These are phyloP conservation scores for Cryptococcus sp. DNA, from an alignment of 1,284 basidiomycete genomes.

Conservation along the genomic window DNA sequence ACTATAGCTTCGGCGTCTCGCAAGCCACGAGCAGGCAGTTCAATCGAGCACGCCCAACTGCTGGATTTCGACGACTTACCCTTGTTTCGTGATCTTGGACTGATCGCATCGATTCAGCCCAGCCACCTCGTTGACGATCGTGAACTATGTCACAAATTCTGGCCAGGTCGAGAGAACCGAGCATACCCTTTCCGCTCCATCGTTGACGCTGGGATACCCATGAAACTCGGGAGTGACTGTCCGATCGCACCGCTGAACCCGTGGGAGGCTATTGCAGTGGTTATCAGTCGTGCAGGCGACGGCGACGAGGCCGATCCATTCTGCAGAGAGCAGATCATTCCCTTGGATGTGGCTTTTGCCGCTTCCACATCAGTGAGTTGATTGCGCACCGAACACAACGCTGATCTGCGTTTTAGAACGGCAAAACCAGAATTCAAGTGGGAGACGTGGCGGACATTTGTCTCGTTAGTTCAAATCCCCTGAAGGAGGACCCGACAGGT, in stretches of 20 bases:
- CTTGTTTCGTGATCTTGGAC: too few relatives aligned
- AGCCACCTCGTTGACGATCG: too few relatives aligned
- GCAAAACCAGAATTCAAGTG: too few relatives aligned
- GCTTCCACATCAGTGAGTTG: slow-evolving; percentile 27
- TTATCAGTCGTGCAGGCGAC: slow-evolving; percentile 21
- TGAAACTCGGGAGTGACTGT: slow-evolving; percentile 43
- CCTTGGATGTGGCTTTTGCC: slow-evolving; percentile 24
- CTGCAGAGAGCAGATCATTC: slow-evolving; percentile 27
- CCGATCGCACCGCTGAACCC: slow-evolving; percentile 45
- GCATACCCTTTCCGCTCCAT: slow-evolving; percentile 41
- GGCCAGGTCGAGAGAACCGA: slow-evolving; percentile 34
- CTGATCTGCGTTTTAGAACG: too few relatives aligned
- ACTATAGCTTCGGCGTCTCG: slow-evolving; percentile 21
- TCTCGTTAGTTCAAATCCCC: too few relatives aligned
- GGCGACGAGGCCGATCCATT: slow-evolving; percentile 15
- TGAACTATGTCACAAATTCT: too few relatives aligned
- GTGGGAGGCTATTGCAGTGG: slow-evolving; percentile 46
- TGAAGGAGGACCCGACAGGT: too few relatives aligned
- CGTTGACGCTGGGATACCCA: slow-evolving; percentile 34
- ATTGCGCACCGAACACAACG: too few relatives aligned
- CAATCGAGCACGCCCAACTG: too few relatives aligned
- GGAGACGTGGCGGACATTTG: too few relatives aligned
- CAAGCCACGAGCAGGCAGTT: slow-evolving; percentile 43
- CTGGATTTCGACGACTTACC: too few relatives aligned
- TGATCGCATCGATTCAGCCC: too few relatives aligned